These are phyloP conservation scores for Aspergillus thermomutatus DNA, from an alignment of 2,329 filamentous ascomycete genomes.

Conservation along the genomic window DNA sequence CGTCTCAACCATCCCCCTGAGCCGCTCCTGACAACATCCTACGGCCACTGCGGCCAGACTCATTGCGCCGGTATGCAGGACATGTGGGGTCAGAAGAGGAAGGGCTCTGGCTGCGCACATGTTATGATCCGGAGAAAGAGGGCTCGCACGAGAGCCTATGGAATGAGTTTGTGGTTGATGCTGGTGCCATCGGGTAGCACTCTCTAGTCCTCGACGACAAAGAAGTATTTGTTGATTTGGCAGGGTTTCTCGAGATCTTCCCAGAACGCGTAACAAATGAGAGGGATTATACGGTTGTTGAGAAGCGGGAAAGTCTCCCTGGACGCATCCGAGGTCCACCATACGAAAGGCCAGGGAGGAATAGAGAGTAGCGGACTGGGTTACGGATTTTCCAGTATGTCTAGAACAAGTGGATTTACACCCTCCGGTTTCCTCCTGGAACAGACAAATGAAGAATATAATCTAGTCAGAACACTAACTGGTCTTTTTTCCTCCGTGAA, in stretches of 20 bases:
- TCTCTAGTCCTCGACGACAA: background rate
- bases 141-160: background rate
- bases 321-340: background rate
- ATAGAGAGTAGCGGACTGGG: background rate
- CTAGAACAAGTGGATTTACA: too few species aligned
- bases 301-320: background rate
- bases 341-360: background rate
- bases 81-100: background rate
- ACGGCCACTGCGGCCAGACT: background rate
- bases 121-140: background rate
- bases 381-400: background rate
- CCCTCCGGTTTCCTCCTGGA: too few species aligned
- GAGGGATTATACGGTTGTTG: background rate
- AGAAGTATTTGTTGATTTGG: background rate
- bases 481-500: too few species aligned
- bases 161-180: background rate
- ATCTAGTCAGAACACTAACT: too few species aligned
- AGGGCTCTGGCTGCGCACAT: background rate
- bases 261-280: conserved; percentile 1
- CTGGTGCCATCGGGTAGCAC: background rate
- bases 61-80: background rate
- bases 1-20: too few species aligned
- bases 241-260: background rate
- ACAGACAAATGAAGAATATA: too few species aligned
- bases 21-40: conserved; percentile 1